phyloP scores from a whole-genome alignment of 2,329 filamentous ascomycete species.

The Fusarium sp. region DNA sequence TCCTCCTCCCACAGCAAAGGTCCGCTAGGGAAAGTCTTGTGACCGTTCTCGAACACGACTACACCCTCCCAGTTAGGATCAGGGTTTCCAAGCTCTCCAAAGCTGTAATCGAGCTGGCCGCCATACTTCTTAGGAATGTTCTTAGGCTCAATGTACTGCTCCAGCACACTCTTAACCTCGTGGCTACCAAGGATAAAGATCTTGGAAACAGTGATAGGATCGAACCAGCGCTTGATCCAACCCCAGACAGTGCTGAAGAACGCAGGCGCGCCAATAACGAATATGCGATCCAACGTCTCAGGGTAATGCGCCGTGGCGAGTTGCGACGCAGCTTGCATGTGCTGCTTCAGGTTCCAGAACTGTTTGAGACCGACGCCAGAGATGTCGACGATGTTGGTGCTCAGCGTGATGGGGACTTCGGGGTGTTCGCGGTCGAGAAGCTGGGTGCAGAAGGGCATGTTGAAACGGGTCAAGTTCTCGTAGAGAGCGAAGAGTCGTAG shows the following conservation, averaged over 20 bases:
- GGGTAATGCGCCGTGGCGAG: constrained; percentile 95
- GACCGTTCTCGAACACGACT: constrained; percentile 63
- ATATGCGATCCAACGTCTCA: constrained; percentile 78
- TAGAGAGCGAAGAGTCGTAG: constrained; percentile 91
- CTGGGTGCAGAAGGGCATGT: constrained; percentile 84
- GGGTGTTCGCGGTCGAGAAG: constrained; percentile 76
- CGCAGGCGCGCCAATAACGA: constrained; percentile 85
- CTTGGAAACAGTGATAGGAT: constrained; percentile 92
- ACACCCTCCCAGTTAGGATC: constrained; percentile 69
- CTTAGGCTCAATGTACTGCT: constrained; percentile 80
- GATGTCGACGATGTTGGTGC: constrained; percentile 95
- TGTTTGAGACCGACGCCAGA: constrained; percentile 87
- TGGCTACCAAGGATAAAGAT: constrained; percentile 85
- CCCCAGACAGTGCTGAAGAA: constrained; percentile 96
- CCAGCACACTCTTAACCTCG: constrained; percentile 81
- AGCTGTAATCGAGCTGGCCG: constrained; percentile 84
- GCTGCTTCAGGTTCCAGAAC: constrained; percentile 93
- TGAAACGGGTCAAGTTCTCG: constrained; percentile 90
- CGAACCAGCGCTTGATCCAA: constrained; percentile 96
- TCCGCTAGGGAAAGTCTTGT: constrained; percentile 65
- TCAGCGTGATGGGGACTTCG: constrained; percentile 88
- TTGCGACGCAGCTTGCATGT: constrained; percentile 92
- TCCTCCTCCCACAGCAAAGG: constrained; percentile 67
- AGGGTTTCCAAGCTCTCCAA: constrained; percentile 78
- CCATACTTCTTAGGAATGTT: constrained; percentile 93